Percentiles rank a stretch among this genome's conserved stretches.
Evolutionary conservation across 805 yeast species (phyloP).

Genomic region (Myxozyma mucilagina): DNA sequence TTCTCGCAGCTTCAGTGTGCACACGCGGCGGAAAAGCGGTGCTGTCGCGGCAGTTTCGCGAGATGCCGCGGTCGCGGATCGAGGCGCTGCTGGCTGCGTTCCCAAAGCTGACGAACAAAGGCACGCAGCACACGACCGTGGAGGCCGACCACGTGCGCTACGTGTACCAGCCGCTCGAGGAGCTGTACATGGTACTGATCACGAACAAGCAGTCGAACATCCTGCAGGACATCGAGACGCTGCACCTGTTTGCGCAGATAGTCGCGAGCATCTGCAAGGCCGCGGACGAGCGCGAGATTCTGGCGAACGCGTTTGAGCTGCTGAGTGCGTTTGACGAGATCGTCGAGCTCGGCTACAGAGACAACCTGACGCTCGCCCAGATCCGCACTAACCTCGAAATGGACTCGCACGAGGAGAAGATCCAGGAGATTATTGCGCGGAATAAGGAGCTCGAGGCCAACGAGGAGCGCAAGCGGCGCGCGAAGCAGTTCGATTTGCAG

Average conservation of each 20-base stretch:
- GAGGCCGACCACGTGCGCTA: constrained; percentile 91
- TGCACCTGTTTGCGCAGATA: constrained; percentile 79
- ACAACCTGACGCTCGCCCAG: constrained; percentile 77
- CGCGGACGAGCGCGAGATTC: constrained; percentile 79
- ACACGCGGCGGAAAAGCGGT: constrained; percentile 89
- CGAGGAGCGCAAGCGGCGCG: constrained; percentile 94
- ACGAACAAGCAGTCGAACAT: constrained; percentile 91
- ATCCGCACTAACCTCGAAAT: constrained; percentile 87
- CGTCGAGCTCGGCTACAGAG: constrained; percentile 84
- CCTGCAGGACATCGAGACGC: constrained; percentile 89
- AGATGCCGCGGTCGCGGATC: constrained; percentile 78
- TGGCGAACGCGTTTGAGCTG: constrained; percentile 82
- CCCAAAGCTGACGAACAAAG: constrained; percentile 72
- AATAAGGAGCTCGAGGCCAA: constrained; percentile 96
- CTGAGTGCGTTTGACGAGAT: constrained; percentile 93
- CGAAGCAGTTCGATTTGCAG: constrained; percentile 68
- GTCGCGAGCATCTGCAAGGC: constrained; percentile 70
- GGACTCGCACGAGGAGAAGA: constrained; percentile 98
- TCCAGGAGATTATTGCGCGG: constrained; percentile 86
- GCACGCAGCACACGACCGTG: constrained; percentile 85
- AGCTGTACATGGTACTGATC: constrained; percentile 82
- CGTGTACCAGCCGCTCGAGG: constrained; percentile 95
- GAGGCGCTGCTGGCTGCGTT: constrained; percentile 82
- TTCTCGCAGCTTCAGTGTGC: constrained; percentile 88
- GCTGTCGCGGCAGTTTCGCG: constrained; percentile 88